These are phyloP conservation scores for Holtermanniella nyarrowii DNA, from an alignment of 768 basidiomycete species.

Conservation along the genomic window DNA sequence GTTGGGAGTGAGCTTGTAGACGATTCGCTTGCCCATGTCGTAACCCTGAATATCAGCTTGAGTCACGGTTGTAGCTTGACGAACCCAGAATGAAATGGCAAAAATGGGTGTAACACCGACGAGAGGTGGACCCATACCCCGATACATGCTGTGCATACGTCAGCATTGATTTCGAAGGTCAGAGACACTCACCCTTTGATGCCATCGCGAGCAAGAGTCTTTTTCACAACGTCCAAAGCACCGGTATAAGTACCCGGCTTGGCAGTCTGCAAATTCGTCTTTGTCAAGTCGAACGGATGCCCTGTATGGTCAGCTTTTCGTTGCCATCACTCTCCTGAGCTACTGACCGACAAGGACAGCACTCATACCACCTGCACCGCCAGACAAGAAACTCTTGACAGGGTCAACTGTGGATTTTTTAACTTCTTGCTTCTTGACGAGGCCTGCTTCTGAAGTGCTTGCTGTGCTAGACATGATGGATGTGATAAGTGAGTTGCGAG, in stretches of 20 bases:
- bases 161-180: not conserved
- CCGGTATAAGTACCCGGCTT: slow-evolving; percentile 77
- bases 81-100: slow-evolving; percentile 93
- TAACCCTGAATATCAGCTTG: slow-evolving; percentile 58
- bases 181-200: slow-evolving; percentile 56
- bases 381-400: slow-evolving; percentile 79
- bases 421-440: not conserved
- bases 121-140: slow-evolving; percentile 73
- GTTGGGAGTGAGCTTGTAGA: slow-evolving; percentile 67
- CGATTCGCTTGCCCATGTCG: slow-evolving; percentile 79
- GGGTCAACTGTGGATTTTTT: slow-evolving; percentile 37
- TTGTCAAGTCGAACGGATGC: slow-evolving; percentile 91
- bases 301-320: slow-evolving; percentile 47
- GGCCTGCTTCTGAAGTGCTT: not conserved
- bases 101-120: slow-evolving; percentile 96
- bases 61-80: slow-evolving; percentile 14
- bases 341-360: slow-evolving; percentile 74
- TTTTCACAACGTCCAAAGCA: slow-evolving; percentile 84
- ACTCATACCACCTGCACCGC: slow-evolving; percentile 80
- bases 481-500: no score
- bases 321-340: slow-evolving; percentile 34
- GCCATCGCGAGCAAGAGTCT: slow-evolving; percentile 84
- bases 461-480: not conserved
- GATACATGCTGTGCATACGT: slow-evolving; percentile 42
- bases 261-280: slow-evolving; percentile 73